phyloP scores from a whole-genome alignment of 108 stramenopile genomes.

The Nitzschia inconspicua region DNA sequence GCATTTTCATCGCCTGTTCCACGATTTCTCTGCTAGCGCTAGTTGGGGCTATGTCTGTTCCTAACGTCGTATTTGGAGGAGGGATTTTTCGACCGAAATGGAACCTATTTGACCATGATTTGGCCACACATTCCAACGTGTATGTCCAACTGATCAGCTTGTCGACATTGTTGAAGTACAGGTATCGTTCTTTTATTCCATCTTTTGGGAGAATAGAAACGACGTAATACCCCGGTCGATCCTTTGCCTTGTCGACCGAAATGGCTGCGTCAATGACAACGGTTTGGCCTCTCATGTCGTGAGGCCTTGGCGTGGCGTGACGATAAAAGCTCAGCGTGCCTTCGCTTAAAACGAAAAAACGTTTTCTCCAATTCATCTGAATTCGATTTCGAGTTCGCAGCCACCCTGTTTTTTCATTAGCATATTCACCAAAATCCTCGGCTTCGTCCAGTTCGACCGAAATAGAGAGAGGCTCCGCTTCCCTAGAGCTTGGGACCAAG shows the following conservation, averaged over 20 bases:
- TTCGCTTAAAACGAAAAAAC: conserved; percentile 62
- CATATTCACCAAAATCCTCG: conserved; percentile 23
- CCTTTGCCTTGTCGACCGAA: conserved; percentile 24
- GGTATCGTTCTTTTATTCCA: conserved; percentile 39
- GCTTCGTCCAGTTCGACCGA: conserved; percentile 39
- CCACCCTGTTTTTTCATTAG: conserved; percentile 51
- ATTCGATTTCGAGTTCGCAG: conserved; percentile 48
- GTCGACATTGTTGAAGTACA: conserved; percentile 54
- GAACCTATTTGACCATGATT: conserved; percentile 3
- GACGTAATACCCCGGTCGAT: conserved; percentile 34
- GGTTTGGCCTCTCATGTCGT: conserved; percentile 53
- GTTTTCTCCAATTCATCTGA: conserved; percentile 54
- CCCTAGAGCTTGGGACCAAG: conserved; percentile 58
- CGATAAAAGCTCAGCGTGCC: conserved; percentile 64
- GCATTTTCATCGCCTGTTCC: conserved; percentile 31
- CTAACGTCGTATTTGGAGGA: neutral
- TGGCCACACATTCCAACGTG: conserved; percentile 41
- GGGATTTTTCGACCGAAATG: neutral
- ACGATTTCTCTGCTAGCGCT: conserved; percentile 7
- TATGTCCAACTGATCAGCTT: conserved; percentile 52
- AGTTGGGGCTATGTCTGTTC: neutral
- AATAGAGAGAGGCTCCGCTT: conserved; percentile 69
- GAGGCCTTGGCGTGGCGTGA: conserved; percentile 51
- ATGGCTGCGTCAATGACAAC: conserved; percentile 50
- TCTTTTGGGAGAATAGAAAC: conserved; percentile 52